Evolutionary conservation across 805 yeast genomes (phyloP).

Genomic region (Candida sakaeoensis): DNA sequence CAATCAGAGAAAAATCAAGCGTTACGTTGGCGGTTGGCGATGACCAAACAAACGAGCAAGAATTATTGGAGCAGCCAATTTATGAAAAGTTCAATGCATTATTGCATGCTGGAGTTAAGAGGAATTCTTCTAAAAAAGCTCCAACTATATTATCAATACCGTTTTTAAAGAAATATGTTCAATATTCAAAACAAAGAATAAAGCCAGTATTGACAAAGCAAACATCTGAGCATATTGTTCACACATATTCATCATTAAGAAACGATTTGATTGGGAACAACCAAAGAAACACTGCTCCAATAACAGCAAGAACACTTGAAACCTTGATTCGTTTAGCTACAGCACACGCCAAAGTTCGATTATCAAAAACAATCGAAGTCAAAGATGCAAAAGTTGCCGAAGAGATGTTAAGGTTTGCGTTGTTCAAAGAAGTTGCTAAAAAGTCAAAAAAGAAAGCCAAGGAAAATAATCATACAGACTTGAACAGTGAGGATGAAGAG

Average conservation of each 20-base stretch:
- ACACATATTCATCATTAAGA: conserved; percentile 75
- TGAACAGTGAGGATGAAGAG: conserved; percentile 31
- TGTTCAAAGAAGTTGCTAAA: conserved; percentile 68
- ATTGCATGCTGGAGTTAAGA: conserved; percentile 70
- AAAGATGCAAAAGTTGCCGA: conserved; percentile 86
- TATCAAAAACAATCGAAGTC: conserved; percentile 68
- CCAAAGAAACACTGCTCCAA: conserved; percentile 82
- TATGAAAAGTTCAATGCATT: conserved; percentile 81
- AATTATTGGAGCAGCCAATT: conserved; percentile 53
- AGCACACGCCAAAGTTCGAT: conserved; percentile 95
- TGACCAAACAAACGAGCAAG: conserved; percentile 40
- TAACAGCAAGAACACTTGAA: conserved; percentile 97
- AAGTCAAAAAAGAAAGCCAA: conserved; percentile 32
- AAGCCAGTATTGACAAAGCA: conserved; percentile 73
- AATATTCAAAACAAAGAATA: conserved; percentile 86
- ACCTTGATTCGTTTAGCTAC: conserved; percentile 91
- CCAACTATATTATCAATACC: conserved; percentile 59
- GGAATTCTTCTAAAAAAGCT: conserved; percentile 14
- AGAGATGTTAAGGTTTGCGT: conserved; percentile 75
- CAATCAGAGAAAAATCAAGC: conserved; percentile 72
- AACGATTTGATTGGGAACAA: conserved; percentile 62
- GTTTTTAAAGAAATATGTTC: conserved; percentile 87
- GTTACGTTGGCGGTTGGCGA: conserved; percentile 82
- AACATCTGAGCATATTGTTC: conserved; percentile 79
- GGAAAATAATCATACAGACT: conserved; percentile 19